Percentiles rank a stretch among this genome's conserved stretches.
phyloP scores from a whole-genome alignment of 345 rosid genomes.

The Brassica rapa region DNA sequence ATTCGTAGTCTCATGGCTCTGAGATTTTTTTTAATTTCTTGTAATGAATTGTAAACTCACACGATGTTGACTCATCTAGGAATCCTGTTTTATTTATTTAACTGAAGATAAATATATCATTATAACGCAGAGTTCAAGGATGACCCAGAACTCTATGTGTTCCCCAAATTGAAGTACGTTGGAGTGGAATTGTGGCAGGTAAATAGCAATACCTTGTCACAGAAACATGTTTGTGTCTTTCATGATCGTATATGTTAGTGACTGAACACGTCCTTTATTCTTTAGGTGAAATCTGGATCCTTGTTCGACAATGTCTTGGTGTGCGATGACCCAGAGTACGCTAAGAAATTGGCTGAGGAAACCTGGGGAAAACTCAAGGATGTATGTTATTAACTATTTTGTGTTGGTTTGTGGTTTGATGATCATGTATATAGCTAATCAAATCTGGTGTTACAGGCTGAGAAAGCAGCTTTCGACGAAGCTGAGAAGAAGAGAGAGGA shows the following conservation, averaged over 20 bases:
- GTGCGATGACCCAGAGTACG: conserved; percentile 78
- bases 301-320: conserved; percentile 87
- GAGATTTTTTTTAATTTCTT: neutral
- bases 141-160: conserved; percentile 85
- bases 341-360: conserved; percentile 83
- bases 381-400: conserved; percentile 46
- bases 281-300: conserved; percentile 90
- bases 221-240: neutral
- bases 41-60: neutral
- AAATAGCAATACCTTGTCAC: neutral
- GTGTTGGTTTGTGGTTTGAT: conserved; percentile 21
- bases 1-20: neutral
- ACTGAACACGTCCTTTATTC: neutral
- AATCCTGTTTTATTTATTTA: neutral
- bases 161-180: conserved; percentile 85
- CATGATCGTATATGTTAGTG: neutral
- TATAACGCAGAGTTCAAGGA: conserved; percentile 81
- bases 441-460: conserved; percentile 58
- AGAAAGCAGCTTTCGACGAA: conserved; percentile 94
- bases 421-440: conserved; percentile 1
- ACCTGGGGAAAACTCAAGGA: conserved; percentile 96
- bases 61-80: neutral
- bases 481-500: conserved; percentile 79
- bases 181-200: conserved; percentile 99
- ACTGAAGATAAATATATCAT: neutral